phyloP scores from a whole-genome alignment of 768 basidiomycete species.

The Amanita muscaria region DNA sequence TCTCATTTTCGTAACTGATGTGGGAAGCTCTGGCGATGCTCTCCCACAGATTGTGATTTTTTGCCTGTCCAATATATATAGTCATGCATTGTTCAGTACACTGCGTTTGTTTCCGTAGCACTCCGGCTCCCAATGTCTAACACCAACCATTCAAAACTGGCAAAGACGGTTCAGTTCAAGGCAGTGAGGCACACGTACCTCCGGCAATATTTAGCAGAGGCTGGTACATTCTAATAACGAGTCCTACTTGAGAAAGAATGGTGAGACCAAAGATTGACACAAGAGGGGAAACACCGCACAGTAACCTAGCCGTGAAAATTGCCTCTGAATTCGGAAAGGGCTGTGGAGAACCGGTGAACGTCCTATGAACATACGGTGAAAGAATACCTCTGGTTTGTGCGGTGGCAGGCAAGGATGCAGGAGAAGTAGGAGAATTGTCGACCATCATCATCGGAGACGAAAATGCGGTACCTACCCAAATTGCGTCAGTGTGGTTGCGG shows the following conservation, averaged over 20 bases:
- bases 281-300: constrained; percentile 56
- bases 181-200: no score
- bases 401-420: background rate
- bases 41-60: no score
- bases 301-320: constrained; percentile 27
- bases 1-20: no score
- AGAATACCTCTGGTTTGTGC: background rate
- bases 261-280: constrained; percentile 64
- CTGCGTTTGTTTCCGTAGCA: no score
- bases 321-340: constrained; percentile 2
- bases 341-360: background rate
- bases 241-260: constrained; percentile 37
- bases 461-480: no score
- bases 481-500: background rate
- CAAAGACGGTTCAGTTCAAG: background rate
- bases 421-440: constrained; percentile 3
- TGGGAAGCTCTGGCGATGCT: no score
- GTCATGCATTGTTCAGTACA: no score
- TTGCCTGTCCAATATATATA: no score
- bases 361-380: background rate
- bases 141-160: background rate
- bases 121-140: background rate
- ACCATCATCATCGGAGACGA: no score
- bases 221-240: constrained; percentile 47
- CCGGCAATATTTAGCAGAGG: constrained; percentile 34